Evolutionary conservation across 139 green algal genomes (phyloP).

Genomic region (Chlamydomonas sp.): DNA sequence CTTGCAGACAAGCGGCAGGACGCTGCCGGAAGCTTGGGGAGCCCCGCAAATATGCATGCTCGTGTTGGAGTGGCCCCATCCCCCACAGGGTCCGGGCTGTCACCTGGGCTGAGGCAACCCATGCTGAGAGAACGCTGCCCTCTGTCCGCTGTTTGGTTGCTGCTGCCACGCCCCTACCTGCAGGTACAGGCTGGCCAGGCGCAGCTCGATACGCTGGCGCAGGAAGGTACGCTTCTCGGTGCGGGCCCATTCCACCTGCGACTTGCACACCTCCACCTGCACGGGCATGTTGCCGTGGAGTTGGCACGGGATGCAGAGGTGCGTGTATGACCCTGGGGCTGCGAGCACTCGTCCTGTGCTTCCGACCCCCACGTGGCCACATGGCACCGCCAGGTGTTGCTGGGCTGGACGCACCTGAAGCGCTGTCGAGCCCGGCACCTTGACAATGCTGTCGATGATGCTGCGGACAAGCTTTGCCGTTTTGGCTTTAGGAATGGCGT

Average conservation of each 20-base stretch:
- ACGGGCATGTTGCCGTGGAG: not conserved
- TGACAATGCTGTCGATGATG: conserved; percentile 94
- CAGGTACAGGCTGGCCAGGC: conserved; percentile 90
- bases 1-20: too few species aligned
- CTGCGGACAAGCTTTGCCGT: conserved; percentile 97
- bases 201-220: conserved; percentile 94
- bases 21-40: too few species aligned
- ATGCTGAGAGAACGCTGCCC: too few species aligned
- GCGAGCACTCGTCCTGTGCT: too few species aligned
- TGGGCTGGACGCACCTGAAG: conserved; percentile 77
- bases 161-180: conserved; percentile 37
- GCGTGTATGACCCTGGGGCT: not conserved
- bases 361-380: too few species aligned
- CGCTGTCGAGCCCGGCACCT: conserved; percentile 85
- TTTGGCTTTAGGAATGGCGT: conserved; percentile 95
- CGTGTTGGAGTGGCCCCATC: too few species aligned
- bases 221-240: conserved; percentile 98
- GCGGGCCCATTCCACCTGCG: conserved; percentile 93
- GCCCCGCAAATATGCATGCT: too few species aligned
- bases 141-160: too few species aligned
- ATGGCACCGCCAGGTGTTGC: too few species aligned
- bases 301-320: not conserved
- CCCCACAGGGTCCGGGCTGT: too few species aligned
- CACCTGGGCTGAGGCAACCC: too few species aligned
- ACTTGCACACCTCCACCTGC: conserved; percentile 93